A percentile compares a stretch with the other conserved stretches of the same genome.
These are phyloP conservation scores for Blastocystis sp. DNA, from an alignment of 352 stramenopile species.

Conservation along the genomic window DNA sequence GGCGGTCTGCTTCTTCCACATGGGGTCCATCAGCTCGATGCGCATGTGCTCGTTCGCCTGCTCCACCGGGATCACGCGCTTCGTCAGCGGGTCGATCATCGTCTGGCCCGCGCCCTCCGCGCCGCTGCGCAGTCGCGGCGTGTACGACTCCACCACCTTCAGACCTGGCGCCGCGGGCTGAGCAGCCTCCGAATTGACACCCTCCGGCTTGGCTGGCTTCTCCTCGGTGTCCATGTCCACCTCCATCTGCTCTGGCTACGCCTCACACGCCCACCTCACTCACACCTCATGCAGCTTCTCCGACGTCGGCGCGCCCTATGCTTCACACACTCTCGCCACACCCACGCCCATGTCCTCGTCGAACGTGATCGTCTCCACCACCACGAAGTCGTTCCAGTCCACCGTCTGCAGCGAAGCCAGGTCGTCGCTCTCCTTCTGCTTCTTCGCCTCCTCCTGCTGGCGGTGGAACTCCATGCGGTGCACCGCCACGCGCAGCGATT, in stretches of 20 bases:
- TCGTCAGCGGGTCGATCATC: constrained; percentile 79
- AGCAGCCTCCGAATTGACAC: constrained; percentile 16
- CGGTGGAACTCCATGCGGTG: constrained; percentile 78
- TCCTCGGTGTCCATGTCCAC: constrained; percentile 73
- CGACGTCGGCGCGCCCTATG: background rate
- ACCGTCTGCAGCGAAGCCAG: constrained; percentile 76
- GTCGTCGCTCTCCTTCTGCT: constrained; percentile 73
- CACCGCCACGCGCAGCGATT: constrained; percentile 62
- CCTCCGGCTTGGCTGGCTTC: constrained; percentile 70
- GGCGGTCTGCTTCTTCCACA: constrained; percentile 91
- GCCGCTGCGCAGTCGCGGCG: constrained; percentile 68
- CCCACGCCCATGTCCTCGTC: constrained; percentile 81
- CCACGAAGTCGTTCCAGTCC: constrained; percentile 99
- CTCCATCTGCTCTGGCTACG: constrained; percentile 64
- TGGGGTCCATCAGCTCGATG: constrained; percentile 95
- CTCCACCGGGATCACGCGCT: constrained; percentile 82
- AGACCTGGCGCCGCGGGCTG: constrained; percentile 67
- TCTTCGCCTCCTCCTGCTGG: constrained; percentile 78
- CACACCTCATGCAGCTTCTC: constrained; percentile 71
- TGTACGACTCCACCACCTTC: constrained; percentile 71
- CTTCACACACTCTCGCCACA: constrained; percentile 62
- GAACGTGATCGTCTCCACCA: constrained; percentile 97
- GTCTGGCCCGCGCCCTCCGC: constrained; percentile 76
- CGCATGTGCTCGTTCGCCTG: constrained; percentile 96
- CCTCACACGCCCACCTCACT: constrained; percentile 17